Evolutionary conservation across 306 rosid species (phyloP).

Genomic region (Vigna hirtella): DNA sequence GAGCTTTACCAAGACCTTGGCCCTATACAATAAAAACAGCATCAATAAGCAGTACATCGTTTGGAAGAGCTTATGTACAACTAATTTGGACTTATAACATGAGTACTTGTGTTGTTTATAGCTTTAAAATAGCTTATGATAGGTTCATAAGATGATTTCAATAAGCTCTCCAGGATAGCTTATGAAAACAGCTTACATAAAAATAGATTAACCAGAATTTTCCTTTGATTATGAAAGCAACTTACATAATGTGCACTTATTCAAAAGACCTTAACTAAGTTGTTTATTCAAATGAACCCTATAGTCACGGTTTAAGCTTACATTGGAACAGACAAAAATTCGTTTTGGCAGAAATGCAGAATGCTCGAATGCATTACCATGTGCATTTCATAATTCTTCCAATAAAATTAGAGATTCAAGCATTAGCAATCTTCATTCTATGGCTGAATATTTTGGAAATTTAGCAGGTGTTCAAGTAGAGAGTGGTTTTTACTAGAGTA

Average conservation of each 20-base stretch:
- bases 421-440: slow-evolving; percentile 7
- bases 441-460: background rate
- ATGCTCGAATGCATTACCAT: slow-evolving; percentile 23
- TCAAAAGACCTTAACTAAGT: background rate
- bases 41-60: slow-evolving; percentile 27
- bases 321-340: slow-evolving; percentile 23
- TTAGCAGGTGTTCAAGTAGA: background rate
- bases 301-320: background rate
- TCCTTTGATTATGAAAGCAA: background rate
- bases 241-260: background rate
- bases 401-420: slow-evolving; percentile 28
- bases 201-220: background rate
- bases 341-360: slow-evolving; percentile 5
- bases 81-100: background rate
- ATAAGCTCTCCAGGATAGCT: background rate
- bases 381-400: slow-evolving; percentile 15
- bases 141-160: background rate
- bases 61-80: background rate
- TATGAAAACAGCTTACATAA: background rate
- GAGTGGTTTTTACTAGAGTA: background rate
- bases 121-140: background rate
- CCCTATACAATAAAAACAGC: slow-evolving; percentile 63
- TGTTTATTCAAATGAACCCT: background rate
- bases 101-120: background rate
- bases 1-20: slow-evolving; percentile 96